A percentile compares a stretch with the other conserved stretches of the same genome.
These are phyloP conservation scores for Fusarium vanettenii DNA, from an alignment of 2,329 filamentous ascomycete genomes.

Conservation along the genomic window DNA sequence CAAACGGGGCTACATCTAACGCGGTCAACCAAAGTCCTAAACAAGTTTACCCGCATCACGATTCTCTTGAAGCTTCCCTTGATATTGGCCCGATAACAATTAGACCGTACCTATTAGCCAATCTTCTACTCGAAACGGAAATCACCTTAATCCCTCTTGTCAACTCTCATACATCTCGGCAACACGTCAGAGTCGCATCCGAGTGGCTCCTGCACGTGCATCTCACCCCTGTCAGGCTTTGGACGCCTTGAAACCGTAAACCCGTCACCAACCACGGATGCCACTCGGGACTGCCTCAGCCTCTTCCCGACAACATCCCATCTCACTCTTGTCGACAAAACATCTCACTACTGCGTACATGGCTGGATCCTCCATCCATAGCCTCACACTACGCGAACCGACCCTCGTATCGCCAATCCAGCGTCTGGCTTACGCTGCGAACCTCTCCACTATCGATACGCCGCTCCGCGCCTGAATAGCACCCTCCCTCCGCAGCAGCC, in stretches of 20 bases:
- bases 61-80: not conserved
- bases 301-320: conserved; percentile 22
- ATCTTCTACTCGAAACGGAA: not conserved
- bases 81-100: not conserved
- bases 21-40: not conserved
- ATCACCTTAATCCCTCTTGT: not conserved
- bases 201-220: conserved; percentile 37
- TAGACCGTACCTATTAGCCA: not conserved
- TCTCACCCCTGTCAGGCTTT: conserved; percentile 27
- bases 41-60: not conserved
- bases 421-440: conserved; percentile 20
- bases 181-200: conserved; percentile 22
- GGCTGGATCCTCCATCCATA: conserved; percentile 8
- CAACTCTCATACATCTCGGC: not conserved
- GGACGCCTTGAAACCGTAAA: conserved; percentile 38
- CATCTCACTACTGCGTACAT: conserved; percentile 13
- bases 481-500: conserved; percentile 5
- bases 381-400: conserved; percentile 1
- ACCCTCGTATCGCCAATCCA: conserved; percentile 16
- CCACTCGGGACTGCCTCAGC: conserved; percentile 30
- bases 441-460: conserved; percentile 28
- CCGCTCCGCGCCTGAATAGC: conserved; percentile 21
- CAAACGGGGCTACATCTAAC: conserved; percentile 1
- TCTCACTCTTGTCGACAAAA: not conserved
- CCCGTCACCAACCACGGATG: conserved; percentile 34